Percentiles rank a stretch among this genome's conserved stretches.
Evolutionary conservation across 176 grass and related monocot species (phyloP).

Genomic region (Echinochloa phyllopogon): DNA sequence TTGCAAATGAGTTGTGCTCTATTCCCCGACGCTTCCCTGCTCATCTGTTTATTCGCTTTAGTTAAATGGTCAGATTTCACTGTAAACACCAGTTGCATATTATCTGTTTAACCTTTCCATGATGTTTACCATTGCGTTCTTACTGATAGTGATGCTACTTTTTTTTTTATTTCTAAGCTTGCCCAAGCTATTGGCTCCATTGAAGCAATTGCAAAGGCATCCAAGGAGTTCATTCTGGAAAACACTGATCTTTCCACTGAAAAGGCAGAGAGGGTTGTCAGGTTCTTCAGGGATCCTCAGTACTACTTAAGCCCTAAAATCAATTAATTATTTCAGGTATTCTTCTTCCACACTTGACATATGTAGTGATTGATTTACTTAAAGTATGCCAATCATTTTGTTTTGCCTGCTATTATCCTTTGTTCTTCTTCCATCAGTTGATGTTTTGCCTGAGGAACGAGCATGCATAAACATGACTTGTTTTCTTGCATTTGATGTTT

Average conservation of each 20-base stretch:
- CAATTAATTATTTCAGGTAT: constrained; percentile 51
- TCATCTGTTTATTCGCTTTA: not conserved
- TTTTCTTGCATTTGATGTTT: not conserved
- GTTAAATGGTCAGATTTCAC: not conserved
- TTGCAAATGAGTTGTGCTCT: not conserved
- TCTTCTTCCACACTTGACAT: constrained; percentile 1
- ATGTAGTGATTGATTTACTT: not conserved
- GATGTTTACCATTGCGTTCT: not conserved
- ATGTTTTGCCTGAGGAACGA: not conserved
- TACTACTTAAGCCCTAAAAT: constrained; percentile 86
- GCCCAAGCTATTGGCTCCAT: constrained; percentile 82
- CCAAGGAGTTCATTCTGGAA: constrained; percentile 70
- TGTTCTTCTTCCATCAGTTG: not conserved
- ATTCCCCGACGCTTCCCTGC: not conserved
- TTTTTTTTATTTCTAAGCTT: constrained; percentile 55
- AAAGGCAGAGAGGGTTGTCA: constrained; percentile 73
- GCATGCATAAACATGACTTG: not conserved
- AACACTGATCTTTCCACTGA: constrained; percentile 89
- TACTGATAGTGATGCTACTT: constrained; percentile 33
- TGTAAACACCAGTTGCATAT: not conserved
- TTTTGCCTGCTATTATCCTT: constrained; percentile 14
- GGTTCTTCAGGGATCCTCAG: constrained; percentile 87
- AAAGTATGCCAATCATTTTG: not conserved
- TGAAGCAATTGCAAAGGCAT: constrained; percentile 81
- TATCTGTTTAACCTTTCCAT: not conserved